Conservation (phyloP, 495 filamentous ascomycete genomes). For the Penicillium lividum region DNA sequence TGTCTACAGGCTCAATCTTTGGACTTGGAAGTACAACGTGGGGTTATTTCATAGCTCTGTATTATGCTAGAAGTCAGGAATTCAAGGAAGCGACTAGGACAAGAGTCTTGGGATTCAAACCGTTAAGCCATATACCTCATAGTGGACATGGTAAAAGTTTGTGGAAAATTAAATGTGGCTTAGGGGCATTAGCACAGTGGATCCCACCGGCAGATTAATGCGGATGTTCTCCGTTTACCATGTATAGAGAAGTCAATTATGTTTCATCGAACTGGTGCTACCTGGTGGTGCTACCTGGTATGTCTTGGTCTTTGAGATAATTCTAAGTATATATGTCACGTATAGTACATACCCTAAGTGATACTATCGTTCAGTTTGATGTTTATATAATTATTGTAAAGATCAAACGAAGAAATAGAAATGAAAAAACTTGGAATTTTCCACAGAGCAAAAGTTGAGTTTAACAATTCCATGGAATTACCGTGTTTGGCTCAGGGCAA, state of each 20-base stretch:
- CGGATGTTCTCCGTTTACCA: background rate
- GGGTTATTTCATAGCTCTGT: no score
- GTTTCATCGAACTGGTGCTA: background rate
- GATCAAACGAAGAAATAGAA: no score
- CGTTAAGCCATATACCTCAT: background rate
- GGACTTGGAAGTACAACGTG: background rate
- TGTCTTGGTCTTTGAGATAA: no score
- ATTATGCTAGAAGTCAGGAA: no score
- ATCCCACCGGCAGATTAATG: background rate
- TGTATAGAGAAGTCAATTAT: background rate
- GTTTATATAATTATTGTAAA: no score
- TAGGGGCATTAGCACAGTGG: background rate
- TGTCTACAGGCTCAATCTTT: background rate
- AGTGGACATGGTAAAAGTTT: background rate
- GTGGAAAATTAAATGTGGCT: background rate
- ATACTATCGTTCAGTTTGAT: no score
- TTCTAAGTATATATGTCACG: no score
- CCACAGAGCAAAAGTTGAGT: background rate
- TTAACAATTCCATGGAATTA: background rate
- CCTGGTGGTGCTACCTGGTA: background rate
- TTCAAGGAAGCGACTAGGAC: background rate
- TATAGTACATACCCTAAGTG: no score
- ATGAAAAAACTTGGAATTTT: no score
- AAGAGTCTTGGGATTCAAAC: no score
- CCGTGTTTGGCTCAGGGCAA: background rate